A percentile compares a stretch with the other conserved stretches of the same genome.
These are phyloP conservation scores for Magnolia sinica DNA, from an alignment of 164 flowering plant genomes.

Conservation along the genomic window DNA sequence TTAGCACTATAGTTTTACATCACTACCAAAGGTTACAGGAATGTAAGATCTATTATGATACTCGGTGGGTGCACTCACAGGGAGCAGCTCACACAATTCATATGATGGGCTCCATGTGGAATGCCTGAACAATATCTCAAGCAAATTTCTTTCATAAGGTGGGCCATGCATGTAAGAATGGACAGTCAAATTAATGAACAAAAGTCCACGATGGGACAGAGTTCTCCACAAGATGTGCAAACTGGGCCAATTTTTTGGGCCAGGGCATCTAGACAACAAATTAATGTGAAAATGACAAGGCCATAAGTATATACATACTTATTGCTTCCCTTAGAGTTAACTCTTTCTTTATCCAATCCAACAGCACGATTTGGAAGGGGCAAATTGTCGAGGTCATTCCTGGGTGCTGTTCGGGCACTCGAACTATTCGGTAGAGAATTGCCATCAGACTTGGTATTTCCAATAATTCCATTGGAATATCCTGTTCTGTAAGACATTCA, in stretches of 20 bases:
- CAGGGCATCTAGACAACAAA: neutral
- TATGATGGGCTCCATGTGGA: too few species aligned
- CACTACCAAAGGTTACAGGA: neutral
- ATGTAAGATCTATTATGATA: neutral
- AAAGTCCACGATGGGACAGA: neutral
- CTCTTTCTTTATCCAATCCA: constrained; percentile 44
- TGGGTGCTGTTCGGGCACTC: constrained; percentile 33
- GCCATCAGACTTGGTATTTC: constrained; percentile 48
- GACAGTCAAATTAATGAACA: too few species aligned
- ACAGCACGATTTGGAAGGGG: constrained; percentile 26
- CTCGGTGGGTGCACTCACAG: too few species aligned
- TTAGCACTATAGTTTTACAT: neutral
- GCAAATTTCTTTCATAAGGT: too few species aligned
- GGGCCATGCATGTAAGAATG: too few species aligned
- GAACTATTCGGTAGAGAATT: constrained; percentile 33
- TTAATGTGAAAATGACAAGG: neutral
- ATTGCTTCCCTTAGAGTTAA: constrained; percentile 33
- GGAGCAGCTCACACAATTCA: too few species aligned
- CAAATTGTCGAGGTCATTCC: constrained; percentile 50
- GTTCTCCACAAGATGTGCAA: neutral
- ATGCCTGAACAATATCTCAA: too few species aligned
- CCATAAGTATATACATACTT: constrained; percentile 19
- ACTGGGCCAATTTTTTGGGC: neutral
- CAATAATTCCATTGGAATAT: constrained; percentile 35
- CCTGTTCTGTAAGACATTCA: constrained; percentile 47